Percentiles rank a stretch among this genome's conserved stretches.
These are phyloP conservation scores for Escovopsis sp. DNA, from an alignment of 2,329 filamentous ascomycete genomes.

Conservation along the genomic window DNA sequence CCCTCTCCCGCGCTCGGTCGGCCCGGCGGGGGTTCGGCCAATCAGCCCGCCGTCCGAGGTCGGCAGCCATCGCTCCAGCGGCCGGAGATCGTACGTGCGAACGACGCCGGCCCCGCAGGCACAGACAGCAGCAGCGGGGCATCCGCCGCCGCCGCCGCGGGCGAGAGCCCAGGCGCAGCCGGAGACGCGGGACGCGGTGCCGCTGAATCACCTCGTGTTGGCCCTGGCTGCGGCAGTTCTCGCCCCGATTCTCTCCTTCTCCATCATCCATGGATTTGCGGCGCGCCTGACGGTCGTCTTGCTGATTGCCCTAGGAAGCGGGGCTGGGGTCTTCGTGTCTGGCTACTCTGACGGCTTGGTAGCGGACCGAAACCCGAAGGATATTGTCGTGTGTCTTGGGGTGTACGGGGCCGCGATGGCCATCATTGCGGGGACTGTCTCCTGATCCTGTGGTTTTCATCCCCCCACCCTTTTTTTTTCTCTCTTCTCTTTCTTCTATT, in stretches of 20 bases:
- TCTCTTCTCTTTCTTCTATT: neutral
- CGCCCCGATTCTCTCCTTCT: conserved; percentile 43
- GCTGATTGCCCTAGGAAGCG: conserved; percentile 33
- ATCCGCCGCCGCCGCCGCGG: neutral
- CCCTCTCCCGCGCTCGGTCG: conserved; percentile 11
- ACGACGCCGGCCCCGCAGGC: neutral
- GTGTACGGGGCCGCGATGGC: conserved; percentile 24
- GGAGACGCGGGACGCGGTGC: neutral
- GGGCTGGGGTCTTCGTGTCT: conserved; percentile 15
- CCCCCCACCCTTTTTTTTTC: neutral
- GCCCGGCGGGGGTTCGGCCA: conserved; percentile 4
- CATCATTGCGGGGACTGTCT: conserved; percentile 5
- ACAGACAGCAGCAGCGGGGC: neutral
- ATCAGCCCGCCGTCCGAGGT: conserved; percentile 4
- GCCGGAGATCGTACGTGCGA: neutral
- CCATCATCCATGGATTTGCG: conserved; percentile 39
- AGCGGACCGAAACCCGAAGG: conserved; percentile 8
- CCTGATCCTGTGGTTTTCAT: neutral
- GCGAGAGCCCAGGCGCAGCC: neutral
- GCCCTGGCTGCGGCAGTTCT: conserved; percentile 25
- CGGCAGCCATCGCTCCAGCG: conserved; percentile 1
- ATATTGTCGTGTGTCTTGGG: conserved; percentile 14
- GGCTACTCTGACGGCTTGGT: conserved; percentile 8
- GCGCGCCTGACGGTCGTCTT: conserved; percentile 43
- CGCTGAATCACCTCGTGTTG: conserved; percentile 5